A percentile compares a stretch with the other conserved stretches of the same genome.
Evolutionary conservation across 2,329 filamentous ascomycete genomes (phyloP).

Genomic region (Macrophomina tecta): DNA sequence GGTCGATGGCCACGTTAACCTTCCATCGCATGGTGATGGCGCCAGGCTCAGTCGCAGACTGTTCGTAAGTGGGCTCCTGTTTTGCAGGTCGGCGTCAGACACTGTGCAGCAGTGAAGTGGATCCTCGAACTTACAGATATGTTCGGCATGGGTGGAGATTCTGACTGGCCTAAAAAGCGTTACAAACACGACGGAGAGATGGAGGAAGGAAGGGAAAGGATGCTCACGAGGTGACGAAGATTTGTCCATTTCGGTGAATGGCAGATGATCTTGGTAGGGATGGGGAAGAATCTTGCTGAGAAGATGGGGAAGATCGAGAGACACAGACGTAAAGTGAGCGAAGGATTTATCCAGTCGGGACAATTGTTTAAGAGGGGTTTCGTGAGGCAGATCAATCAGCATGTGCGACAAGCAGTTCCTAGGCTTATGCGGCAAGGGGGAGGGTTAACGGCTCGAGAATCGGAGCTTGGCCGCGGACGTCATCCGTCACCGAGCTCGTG

Average conservation of each 20-base stretch:
- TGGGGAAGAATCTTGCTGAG: neutral
- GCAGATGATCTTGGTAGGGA: neutral
- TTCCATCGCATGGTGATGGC: conserved; percentile 7
- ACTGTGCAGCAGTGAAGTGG: neutral
- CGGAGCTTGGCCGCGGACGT: neutral
- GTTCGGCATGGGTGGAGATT: conserved; percentile 1
- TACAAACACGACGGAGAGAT: neutral
- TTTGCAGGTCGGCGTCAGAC: neutral
- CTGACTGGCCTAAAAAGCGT: neutral
- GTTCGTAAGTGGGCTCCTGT: neutral
- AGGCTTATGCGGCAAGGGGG: conserved; percentile 1
- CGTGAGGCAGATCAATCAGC: neutral
- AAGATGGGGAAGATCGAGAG: neutral
- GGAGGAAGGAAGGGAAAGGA: neutral
- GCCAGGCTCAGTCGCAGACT: conserved; percentile 6
- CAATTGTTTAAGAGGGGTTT: neutral
- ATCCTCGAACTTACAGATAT: neutral
- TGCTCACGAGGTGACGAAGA: neutral
- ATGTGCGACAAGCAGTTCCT: neutral
- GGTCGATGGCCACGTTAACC: conserved; percentile 6
- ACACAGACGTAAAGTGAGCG: neutral
- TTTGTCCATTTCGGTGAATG: neutral
- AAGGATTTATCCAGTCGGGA: neutral
- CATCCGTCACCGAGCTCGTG: neutral
- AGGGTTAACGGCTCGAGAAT: neutral